phyloP scores from a whole-genome alignment of 495 filamentous ascomycete genomes.

The Penicillium canescens region DNA sequence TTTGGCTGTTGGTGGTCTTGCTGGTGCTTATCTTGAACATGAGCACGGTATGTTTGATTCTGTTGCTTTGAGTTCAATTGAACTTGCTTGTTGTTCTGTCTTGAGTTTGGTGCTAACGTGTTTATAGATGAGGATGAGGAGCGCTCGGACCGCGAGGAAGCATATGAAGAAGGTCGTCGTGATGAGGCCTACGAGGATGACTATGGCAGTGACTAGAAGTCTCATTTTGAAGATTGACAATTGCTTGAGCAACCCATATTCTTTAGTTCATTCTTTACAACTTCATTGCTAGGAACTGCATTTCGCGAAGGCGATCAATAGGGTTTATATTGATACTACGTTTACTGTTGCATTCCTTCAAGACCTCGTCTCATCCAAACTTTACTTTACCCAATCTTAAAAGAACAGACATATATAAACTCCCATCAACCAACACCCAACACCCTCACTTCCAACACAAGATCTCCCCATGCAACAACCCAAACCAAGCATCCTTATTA shows the following conservation, averaged over 20 bases:
- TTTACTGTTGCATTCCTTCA: neutral
- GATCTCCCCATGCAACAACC: conserved; percentile 53
- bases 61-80: neutral
- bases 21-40: conserved; percentile 56
- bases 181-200: conserved; percentile 23
- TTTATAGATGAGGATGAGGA: conserved; percentile 17
- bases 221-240: neutral
- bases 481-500: conserved; percentile 53
- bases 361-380: neutral
- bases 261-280: neutral
- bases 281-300: neutral
- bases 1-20: conserved; percentile 55
- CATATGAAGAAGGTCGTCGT: conserved; percentile 23
- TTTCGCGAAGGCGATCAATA: neutral
- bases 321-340: neutral
- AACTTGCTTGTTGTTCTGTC: neutral
- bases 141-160: conserved; percentile 12
- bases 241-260: neutral
- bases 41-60: conserved; percentile 46
- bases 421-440: neutral
- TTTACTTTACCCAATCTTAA: neutral
- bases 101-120: neutral
- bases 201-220: conserved; percentile 10
- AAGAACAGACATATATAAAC: no score
- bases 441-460: conserved; percentile 42